A percentile compares a stretch with the other conserved stretches of the same genome.
Conservation (phyloP, 2,329 filamentous ascomycete species). For the Chrysoporthe puriensis region DNA sequence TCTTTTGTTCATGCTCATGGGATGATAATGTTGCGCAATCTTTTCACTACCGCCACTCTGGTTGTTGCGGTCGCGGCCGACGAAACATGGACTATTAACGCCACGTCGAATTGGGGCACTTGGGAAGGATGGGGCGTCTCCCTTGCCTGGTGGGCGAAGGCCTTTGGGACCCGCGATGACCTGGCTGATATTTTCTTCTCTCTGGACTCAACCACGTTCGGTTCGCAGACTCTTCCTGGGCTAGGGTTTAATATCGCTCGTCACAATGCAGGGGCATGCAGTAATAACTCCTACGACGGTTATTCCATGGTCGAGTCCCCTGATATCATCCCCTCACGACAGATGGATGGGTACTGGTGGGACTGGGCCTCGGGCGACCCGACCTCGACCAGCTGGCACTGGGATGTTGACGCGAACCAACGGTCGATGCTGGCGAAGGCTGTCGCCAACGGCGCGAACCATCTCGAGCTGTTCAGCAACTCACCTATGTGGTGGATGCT, state of each 20-base stretch:
- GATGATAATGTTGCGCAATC: neutral
- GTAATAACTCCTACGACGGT: slow-evolving; percentile 40
- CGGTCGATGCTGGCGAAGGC: slow-evolving; percentile 45
- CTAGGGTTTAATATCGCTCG: slow-evolving; percentile 48
- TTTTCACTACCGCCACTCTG: neutral
- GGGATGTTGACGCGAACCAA: slow-evolving; percentile 46
- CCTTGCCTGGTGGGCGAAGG: slow-evolving; percentile 48
- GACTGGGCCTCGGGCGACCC: slow-evolving; percentile 42
- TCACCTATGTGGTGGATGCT: slow-evolving; percentile 52
- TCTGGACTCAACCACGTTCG: slow-evolving; percentile 36
- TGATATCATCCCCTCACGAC: slow-evolving; percentile 42
- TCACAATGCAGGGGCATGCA: slow-evolving; percentile 48
- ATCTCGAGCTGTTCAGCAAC: slow-evolving; percentile 51
- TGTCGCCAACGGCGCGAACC: slow-evolving; percentile 39
- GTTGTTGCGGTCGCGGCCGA: slow-evolving; percentile 31
- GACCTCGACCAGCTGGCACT: slow-evolving; percentile 43
- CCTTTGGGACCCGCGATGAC: slow-evolving; percentile 46
- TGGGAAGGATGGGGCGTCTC: slow-evolving; percentile 51
- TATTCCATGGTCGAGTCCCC: slow-evolving; percentile 42
- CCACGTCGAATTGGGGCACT: slow-evolving; percentile 41
- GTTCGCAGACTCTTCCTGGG: slow-evolving; percentile 40
- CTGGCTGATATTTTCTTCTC: slow-evolving; percentile 47
- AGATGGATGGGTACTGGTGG: slow-evolving; percentile 47
- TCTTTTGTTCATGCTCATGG: neutral
- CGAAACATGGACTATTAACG: slow-evolving; percentile 38